Evolutionary conservation across 257 asterid genomes (phyloP), one percentile per base, ranked within the genome.

Genomic region (Solanum tarijense): DNA sequence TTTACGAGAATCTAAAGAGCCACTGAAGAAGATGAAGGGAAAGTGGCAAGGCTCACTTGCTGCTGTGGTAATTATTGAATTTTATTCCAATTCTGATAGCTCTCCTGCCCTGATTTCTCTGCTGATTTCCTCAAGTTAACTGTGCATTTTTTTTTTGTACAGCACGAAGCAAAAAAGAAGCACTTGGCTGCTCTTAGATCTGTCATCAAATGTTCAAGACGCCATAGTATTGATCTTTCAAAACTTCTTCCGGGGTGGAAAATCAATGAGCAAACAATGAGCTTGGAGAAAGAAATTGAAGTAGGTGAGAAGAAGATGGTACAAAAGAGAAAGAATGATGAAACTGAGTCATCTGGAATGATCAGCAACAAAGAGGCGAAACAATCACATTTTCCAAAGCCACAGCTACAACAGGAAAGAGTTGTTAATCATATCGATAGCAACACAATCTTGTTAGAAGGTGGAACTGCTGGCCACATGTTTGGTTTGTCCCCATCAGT

Each of bases 221-320:
- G 93, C 87, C 98, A 96, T 87, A 90, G 85, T 7, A 88, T 96
- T 84, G 97, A 96, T 87, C 90, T 92, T 12, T 75, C 94, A 39
- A 89, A 92, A 89, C 88, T 94, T 83, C 92, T 96, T 87, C 91
- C 98, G 0, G 98, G 94, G 62, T 96, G 98, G 98, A 95, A 96
- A 91, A 89, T 96, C 86, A 89, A 84, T 32, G 94, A 93, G 78
- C 91, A 89, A 87, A 94, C 95, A 27, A n/a, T 84, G 74, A 86
- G 84, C 89, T 89, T 95, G 90, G 94, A 96, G 90, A 93, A 89
- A 86, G 96, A 93, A 4, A 91, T 93, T 36, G 58, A 92, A 16
- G 91, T 38, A 9, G 91, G 88, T 34, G 91, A 86, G 84, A 93
- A 88, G 75, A 52, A 90, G 66, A 91, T 46, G 20, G 94, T 88